phyloP scores from a whole-genome alignment of 208 protist genomes.

The Acanthamoeba castellanii region DNA sequence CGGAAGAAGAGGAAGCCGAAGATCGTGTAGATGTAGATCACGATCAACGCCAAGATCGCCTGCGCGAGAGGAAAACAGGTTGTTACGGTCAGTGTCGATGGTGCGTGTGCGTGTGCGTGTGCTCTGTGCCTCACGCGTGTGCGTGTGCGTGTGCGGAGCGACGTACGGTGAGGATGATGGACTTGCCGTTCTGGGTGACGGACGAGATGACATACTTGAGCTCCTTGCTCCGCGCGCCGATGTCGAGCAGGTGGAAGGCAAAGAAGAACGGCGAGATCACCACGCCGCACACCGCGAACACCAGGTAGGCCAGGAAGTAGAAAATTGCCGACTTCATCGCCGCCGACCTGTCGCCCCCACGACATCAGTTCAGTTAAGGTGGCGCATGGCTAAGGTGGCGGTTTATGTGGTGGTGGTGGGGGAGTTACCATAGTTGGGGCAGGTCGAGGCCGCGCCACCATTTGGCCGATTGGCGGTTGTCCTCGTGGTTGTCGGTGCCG shows the following conservation, averaged over 20 bases:
- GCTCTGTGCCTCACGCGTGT: too few relatives aligned
- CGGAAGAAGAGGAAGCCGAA: slow-evolving; percentile 67
- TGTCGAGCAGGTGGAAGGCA: slow-evolving; percentile 76
- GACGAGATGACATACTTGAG: slow-evolving; percentile 77
- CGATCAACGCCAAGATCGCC: slow-evolving; percentile 56
- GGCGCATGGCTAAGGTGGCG: background rate
- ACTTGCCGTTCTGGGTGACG: slow-evolving; percentile 75
- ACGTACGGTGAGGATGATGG: slow-evolving; percentile 75
- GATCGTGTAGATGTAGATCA: slow-evolving; percentile 76
- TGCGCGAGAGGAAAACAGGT: background rate
- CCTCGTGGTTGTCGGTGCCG: background rate
- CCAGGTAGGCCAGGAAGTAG: slow-evolving; percentile 49
- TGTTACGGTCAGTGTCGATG: background rate
- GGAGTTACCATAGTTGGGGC: background rate
- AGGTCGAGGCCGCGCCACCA: background rate
- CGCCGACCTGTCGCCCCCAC: background rate
- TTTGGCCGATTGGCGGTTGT: background rate
- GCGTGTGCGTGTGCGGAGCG: background rate
- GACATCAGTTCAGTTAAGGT: background rate
- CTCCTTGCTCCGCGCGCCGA: slow-evolving; percentile 65
- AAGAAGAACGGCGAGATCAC: slow-evolving; percentile 73
- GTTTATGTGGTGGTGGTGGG: background rate
- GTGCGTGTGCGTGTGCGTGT: too few relatives aligned
- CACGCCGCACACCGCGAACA: slow-evolving; percentile 68
- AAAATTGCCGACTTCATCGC: slow-evolving; percentile 39